A percentile compares a stretch with the other conserved stretches of the same genome.
These are phyloP conservation scores for Avena insularis DNA, from an alignment of 176 grass and related monocot species.

Conservation along the genomic window DNA sequence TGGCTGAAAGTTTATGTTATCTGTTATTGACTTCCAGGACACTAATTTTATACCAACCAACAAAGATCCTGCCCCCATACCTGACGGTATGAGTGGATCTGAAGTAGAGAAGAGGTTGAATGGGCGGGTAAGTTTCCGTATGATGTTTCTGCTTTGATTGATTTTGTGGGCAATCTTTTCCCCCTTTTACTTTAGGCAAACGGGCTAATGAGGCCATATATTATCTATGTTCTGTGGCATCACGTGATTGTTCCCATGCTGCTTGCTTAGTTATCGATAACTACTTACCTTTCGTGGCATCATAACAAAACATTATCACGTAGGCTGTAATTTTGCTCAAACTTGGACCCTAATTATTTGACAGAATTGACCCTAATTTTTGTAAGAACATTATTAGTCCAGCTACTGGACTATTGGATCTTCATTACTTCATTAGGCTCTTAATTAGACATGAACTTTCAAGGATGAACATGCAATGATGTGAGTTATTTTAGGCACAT, in stretches of 20 bases:
- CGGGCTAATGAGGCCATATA: constrained; percentile 19
- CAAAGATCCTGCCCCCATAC: constrained; percentile 72
- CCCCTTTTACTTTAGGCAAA: constrained; percentile 16
- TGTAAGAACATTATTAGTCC: constrained; percentile 22
- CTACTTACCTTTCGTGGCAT: neutral
- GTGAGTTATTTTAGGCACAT: constrained; percentile 57
- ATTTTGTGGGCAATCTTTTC: neutral
- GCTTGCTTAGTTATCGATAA: constrained; percentile 26
- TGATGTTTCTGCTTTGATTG: constrained; percentile 20
- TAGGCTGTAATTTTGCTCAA: constrained; percentile 10
- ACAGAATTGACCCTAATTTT: neutral
- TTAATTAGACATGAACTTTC: constrained; percentile 9
- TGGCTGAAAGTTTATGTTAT: constrained; percentile 34
- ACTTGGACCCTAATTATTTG: neutral
- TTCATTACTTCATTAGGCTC: neutral
- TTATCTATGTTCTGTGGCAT: constrained; percentile 38
- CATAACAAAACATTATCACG: neutral
- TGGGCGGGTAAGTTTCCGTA: constrained; percentile 48
- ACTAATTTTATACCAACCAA: constrained; percentile 54
- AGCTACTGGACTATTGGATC: neutral
- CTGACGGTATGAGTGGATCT: constrained; percentile 80
- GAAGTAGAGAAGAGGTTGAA: constrained; percentile 80
- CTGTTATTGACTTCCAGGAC: constrained; percentile 57
- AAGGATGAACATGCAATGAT: constrained; percentile 25
- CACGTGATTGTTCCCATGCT: constrained; percentile 18